Conservation (phyloP, 1,284 basidiomycete species). For the Ustilago hordei region DNA sequence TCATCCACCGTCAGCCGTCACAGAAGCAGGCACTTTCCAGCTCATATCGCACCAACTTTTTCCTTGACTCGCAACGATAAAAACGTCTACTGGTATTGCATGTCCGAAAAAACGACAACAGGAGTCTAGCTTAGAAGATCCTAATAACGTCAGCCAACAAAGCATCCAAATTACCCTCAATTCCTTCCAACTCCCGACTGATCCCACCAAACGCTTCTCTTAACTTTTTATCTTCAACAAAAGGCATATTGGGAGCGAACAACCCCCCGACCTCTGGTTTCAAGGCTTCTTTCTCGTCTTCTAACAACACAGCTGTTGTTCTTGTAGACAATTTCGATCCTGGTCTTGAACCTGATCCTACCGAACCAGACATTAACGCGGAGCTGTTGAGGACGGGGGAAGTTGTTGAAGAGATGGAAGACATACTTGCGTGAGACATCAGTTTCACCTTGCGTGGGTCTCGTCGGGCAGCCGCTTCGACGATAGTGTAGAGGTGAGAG, state of each 20-base stretch:
- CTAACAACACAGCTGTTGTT: conserved; percentile 9
- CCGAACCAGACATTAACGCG: conserved; percentile 6
- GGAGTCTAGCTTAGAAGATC: conserved; percentile 21
- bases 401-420: conserved; percentile 18
- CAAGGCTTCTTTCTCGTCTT: conserved; percentile 28
- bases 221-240: conserved; percentile 37
- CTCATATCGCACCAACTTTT: too few relatives aligned
- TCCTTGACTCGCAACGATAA: too few relatives aligned
- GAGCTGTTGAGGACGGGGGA: conserved; percentile 7
- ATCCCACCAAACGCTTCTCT: conserved; percentile 45
- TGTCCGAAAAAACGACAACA: background rate
- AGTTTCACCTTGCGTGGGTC: conserved; percentile 37
- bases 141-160: conserved; percentile 46
- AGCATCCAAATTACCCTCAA: conserved; percentile 43
- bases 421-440: conserved; percentile 34
- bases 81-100: too few relatives aligned
- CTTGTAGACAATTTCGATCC: conserved; percentile 32
- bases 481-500: conserved; percentile 58
- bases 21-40: too few relatives aligned
- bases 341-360: conserved; percentile 15
- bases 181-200: conserved; percentile 32
- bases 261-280: conserved; percentile 48
- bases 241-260: conserved; percentile 50
- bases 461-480: conserved; percentile 59
- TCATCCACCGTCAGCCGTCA: too few relatives aligned